These are phyloP conservation scores for Mucor circinelloides DNA, from an alignment of 371 early-diverging fungal genomes.

Conservation along the genomic window DNA sequence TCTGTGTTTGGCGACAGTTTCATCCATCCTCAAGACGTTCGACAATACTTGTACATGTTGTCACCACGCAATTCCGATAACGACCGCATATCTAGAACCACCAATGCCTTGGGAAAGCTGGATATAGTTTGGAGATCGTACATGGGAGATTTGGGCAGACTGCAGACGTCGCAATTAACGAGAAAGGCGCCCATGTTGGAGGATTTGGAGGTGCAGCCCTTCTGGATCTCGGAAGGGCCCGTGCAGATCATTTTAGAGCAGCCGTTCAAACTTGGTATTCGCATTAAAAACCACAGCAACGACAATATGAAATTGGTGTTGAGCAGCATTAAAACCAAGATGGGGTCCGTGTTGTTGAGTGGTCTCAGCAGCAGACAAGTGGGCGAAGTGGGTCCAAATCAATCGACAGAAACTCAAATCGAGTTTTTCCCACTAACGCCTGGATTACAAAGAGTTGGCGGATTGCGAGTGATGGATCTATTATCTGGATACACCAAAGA, in stretches of 20 bases:
- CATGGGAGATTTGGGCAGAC: constrained; percentile 84
- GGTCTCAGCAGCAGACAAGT: constrained; percentile 69
- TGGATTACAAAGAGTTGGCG: constrained; percentile 86
- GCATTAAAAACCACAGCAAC: constrained; percentile 55
- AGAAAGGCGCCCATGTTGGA: constrained; percentile 81
- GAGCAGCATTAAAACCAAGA: constrained; percentile 73
- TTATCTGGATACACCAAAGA: constrained; percentile 71
- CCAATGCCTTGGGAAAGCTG: constrained; percentile 87
- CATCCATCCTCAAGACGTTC: constrained; percentile 78
- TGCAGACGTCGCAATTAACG: constrained; percentile 93
- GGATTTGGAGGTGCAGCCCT: constrained; percentile 73
- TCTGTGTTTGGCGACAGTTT: constrained; percentile 64
- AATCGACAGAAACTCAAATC: constrained; percentile 65
- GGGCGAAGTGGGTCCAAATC: constrained; percentile 67
- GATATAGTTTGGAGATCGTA: constrained; percentile 93
- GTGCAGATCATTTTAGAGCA: constrained; percentile 57
- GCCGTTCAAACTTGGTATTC: constrained; percentile 67
- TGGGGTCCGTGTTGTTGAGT: constrained; percentile 81
- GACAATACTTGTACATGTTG: constrained; percentile 90
- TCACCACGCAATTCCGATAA: constrained; percentile 61
- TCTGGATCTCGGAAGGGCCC: constrained; percentile 38
- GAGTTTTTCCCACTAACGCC: constrained; percentile 84
- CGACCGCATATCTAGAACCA: constrained; percentile 68
- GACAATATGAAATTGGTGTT: constrained; percentile 71
- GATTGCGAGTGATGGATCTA: constrained; percentile 69